A percentile compares a stretch with the other conserved stretches of the same genome.
Conservation (phyloP, 257 asterid genomes). For the Henckelia pumila region DNA sequence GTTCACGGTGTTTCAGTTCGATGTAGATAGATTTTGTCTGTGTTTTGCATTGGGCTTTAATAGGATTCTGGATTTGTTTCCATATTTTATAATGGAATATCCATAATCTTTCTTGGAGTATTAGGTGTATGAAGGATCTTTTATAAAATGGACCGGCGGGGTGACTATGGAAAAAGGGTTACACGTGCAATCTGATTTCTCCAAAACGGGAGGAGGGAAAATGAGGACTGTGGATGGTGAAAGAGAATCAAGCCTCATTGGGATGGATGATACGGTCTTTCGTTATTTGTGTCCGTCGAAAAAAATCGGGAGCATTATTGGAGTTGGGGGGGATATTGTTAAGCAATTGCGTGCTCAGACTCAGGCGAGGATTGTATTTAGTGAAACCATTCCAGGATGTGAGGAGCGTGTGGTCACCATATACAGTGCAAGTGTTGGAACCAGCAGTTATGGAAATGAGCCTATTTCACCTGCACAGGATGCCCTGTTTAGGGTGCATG, state of each 20-base stretch:
- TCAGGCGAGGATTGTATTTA: slow-evolving; percentile 68
- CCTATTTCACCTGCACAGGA: slow-evolving; percentile 76
- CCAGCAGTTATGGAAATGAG: slow-evolving; percentile 57
- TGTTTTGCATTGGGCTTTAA: no score
- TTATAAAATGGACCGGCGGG: slow-evolving; percentile 33
- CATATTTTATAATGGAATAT: slow-evolving; percentile 10
- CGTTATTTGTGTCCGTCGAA: slow-evolving; percentile 72
- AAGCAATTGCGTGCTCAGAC: slow-evolving; percentile 81
- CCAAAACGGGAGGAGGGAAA: slow-evolving; percentile 51
- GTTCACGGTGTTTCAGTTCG: slow-evolving; percentile 7
- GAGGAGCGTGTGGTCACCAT: slow-evolving; percentile 49
- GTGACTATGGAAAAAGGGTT: slow-evolving; percentile 53
- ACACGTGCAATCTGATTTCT: slow-evolving; percentile 39
- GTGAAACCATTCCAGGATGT: slow-evolving; percentile 61
- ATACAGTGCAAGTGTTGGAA: slow-evolving; percentile 66
- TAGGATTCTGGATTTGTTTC: slow-evolving; percentile 13
- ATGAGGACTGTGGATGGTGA: slow-evolving; percentile 60
- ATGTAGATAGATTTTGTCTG: slow-evolving; percentile 16
- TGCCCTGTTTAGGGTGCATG: slow-evolving; percentile 82
- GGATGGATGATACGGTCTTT: slow-evolving; percentile 66
- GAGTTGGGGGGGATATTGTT: slow-evolving; percentile 80
- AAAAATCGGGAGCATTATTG: slow-evolving; percentile 77
- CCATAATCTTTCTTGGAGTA: slow-evolving; percentile 16
- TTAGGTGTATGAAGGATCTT: slow-evolving; percentile 9
- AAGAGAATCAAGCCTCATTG: slow-evolving; percentile 52